Base-by-base conservation (phyloP, 768 basidiomycete genomes). In the Termitomyces sp. region DNA sequence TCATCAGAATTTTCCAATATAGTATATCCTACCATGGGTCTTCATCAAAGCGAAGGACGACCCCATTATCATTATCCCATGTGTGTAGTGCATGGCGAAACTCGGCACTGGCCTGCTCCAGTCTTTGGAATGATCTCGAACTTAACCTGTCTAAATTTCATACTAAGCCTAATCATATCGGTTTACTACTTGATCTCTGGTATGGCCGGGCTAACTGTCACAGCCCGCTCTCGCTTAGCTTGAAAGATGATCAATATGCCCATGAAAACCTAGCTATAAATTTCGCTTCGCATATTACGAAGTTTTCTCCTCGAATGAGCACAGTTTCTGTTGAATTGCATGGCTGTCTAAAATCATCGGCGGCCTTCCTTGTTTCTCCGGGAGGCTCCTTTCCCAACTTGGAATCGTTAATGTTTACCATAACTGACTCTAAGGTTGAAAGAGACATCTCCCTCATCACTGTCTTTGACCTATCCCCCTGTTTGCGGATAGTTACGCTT, bases 31-130 rank as follows among this genome's bases (percentile, higher is more conserved):
- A 34, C 31, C 9, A 18, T 14, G 52, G 44, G 10, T 22, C 56
- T 10, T 24, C 14, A 4, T 4, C 9, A 24, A 10, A 0, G 3
- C 4, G 5, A 31, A 31, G 27, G 7, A 37, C 46, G 3, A 54
- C 58, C 4, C 58, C 58, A 2, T 24, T 47, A 10, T 20, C 20
- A 9, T 26, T 59, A 10, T 48, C 52, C 7, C 58, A 54, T 5
- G 57, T 59, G 20, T 54, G 58, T 41, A 47, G 44, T n/a, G 3
- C 47, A 9, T 59, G 58, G 58, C 36, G 53, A 29, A 34, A 2
- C n/a, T 46, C 53, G 7, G 58, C 31, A 13, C 20, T 59, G 9
- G 8, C n/a, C 22, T 59, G 10, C 18, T 44, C 58, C 16, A 36
- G 34, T 14, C 27, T 57, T 18, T 57, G 56, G 56, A 57, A 51